Conservation (phyloP, 2,329 filamentous ascomycete genomes). For the Tolypocladium ovalisporum region DNA sequence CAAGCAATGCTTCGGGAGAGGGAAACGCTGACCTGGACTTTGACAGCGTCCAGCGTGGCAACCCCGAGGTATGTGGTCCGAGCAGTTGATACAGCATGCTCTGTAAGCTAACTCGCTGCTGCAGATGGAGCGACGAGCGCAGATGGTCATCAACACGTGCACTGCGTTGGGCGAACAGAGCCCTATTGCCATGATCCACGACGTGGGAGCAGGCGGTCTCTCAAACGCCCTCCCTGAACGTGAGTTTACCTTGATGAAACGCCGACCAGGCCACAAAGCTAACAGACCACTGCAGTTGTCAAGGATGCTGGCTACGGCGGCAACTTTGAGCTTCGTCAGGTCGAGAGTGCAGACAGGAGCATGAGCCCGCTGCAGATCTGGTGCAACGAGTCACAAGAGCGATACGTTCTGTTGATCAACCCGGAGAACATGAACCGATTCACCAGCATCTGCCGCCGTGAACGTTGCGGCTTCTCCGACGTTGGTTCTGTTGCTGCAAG, state of each 20-base stretch:
- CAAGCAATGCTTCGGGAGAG: conserved; percentile 79
- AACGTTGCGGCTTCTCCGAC: conserved; percentile 85
- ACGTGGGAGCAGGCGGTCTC: conserved; percentile 84
- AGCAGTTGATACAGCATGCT: too few relatives aligned
- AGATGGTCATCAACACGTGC: conserved; percentile 97
- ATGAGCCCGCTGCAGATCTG: conserved; percentile 97
- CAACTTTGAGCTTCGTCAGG: conserved; percentile 84
- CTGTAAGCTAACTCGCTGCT: background rate
- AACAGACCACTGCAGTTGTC: conserved; percentile 39
- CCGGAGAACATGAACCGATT: conserved; percentile 71
- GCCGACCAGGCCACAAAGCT: background rate
- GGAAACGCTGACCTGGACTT: conserved; percentile 90
- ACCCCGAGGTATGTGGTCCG: conserved; percentile 51
- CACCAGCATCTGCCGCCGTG: conserved; percentile 58
- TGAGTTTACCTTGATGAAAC: conserved; percentile 2
- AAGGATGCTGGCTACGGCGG: conserved; percentile 88
- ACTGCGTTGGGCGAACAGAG: conserved; percentile 72
- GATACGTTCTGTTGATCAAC: conserved; percentile 86
- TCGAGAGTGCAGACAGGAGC: conserved; percentile 79
- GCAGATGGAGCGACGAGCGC: conserved; percentile 75
- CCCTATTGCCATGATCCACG: conserved; percentile 94
- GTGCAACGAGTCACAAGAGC: conserved; percentile 95
- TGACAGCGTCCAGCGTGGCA: conserved; percentile 91
- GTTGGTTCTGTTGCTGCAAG: conserved; percentile 66
- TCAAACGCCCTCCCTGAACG: conserved; percentile 67